phyloP scores from a whole-genome alignment of 345 rosid genomes.

The Crucihimalaya himalaica region DNA sequence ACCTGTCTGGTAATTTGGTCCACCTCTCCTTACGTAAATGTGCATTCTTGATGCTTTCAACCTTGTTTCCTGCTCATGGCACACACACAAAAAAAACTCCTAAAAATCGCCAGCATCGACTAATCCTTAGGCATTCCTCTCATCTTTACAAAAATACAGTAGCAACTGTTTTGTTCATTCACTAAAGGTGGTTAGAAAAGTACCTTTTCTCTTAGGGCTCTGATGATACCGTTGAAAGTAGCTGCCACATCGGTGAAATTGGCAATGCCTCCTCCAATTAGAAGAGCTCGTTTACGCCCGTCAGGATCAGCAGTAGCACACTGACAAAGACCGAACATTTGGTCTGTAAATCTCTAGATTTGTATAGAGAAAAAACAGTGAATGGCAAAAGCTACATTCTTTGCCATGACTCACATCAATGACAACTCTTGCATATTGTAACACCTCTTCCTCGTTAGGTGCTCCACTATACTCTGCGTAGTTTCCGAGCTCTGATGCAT shows the following conservation, averaged over 20 bases:
- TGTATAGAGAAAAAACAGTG: background rate
- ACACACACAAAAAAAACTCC: background rate
- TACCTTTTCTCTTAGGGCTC: conserved; percentile 94
- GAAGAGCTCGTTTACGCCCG: conserved; percentile 88
- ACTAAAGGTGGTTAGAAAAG: background rate
- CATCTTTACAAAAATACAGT: conserved; percentile 9
- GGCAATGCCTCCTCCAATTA: conserved; percentile 97
- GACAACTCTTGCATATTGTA: conserved; percentile 97
- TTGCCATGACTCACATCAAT: conserved; percentile 66
- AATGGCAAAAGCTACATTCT: conserved; percentile 4
- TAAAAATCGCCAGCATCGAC: background rate
- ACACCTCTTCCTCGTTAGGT: conserved; percentile 94
- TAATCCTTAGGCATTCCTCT: background rate
- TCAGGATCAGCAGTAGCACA: conserved; percentile 93
- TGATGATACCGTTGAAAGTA: conserved; percentile 89
- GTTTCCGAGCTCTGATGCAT: conserved; percentile 94
- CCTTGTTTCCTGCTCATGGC: conserved; percentile 64
- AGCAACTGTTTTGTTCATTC: conserved; percentile 6
- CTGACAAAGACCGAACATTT: conserved; percentile 41
- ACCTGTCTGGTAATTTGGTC: conserved; percentile 93
- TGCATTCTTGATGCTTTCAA: conserved; percentile 93
- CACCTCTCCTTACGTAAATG: conserved; percentile 92
- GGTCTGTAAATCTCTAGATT: conserved; percentile 1
- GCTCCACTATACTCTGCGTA: conserved; percentile 99
- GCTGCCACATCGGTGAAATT: conserved; percentile 97